Evolutionary conservation across 768 basidiomycete genomes (phyloP), one percentile per base, ranked within the genome.

Genomic region (Mycena albidolilacea): DNA sequence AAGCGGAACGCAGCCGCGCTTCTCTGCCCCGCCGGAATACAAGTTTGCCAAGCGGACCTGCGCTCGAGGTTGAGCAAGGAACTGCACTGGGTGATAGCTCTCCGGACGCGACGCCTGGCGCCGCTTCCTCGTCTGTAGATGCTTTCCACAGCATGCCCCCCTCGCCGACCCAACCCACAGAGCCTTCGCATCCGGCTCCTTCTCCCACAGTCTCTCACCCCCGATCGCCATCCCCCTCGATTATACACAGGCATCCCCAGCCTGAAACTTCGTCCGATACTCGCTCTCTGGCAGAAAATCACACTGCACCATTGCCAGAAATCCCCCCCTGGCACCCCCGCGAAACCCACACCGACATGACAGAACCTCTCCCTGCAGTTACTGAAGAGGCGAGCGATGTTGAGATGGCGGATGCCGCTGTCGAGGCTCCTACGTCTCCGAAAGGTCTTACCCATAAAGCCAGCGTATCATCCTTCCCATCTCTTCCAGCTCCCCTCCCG

Each of bases 401-500:
- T n/a, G 80, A 80, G 79, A 75, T 59, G 75, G 65, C 35, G 30
- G 55, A 72, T 50, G 60, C 37, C n/a, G 54, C 12, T 58, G 14
- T 62, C 23, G 54, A 46, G 9, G 58, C 70, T 35, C 23, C 71
- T 4, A 11, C 66, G 15, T 69, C 79, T 38, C 72, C 79, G 8
- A 76, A 72, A 39, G 75, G 72, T 39, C 66, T 81, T 39, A 74
- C 78, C 55, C 84, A 85, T 35, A 91, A 88, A 71, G 78, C 80
- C 59, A 83, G 82, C 70, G 68, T 84, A 9, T 67, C 87, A 0
- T 84, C 85, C 50, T 91, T 93, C 76, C 90, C 92, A 1, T 83
- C 84, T n/a, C 85, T 94, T 39, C 92, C 93, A 30, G 91, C 89
- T 5, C 92, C 93, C 2, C 87, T 90, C 63, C 90, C 92, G 5